Percentiles rank a stretch among this genome's conserved stretches.
Evolutionary conservation across 768 basidiomycete species (phyloP).

Genomic region (Russula sp.): DNA sequence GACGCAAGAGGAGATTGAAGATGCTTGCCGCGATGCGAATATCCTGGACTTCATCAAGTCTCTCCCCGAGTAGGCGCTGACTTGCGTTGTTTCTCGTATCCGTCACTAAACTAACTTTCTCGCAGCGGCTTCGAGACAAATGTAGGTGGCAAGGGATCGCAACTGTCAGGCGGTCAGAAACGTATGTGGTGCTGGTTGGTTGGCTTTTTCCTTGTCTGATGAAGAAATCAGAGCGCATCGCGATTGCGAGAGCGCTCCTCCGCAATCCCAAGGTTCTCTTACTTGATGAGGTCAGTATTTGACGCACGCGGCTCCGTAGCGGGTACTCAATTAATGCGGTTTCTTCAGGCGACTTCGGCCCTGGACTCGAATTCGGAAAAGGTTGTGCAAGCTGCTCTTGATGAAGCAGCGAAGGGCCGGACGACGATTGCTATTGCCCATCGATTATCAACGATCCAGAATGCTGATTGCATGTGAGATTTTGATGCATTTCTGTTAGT

Average conservation of each 20-base stretch:
- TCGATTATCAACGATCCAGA: constrained; percentile 65
- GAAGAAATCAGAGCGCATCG: constrained; percentile 38
- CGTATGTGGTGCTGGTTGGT: constrained; percentile 38
- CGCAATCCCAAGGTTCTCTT: constrained; percentile 31
- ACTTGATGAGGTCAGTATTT: constrained; percentile 25
- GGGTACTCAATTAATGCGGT: not conserved
- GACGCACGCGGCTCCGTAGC: not conserved
- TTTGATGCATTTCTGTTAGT: not conserved
- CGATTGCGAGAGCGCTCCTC: constrained; percentile 30
- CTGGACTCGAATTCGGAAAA: constrained; percentile 55
- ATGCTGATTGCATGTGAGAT: constrained; percentile 29
- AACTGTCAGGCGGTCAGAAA: constrained; percentile 86
- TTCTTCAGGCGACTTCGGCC: constrained; percentile 39
- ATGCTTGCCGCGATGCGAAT: constrained; percentile 81
- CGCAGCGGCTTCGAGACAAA: constrained; percentile 83
- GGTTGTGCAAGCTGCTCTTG: constrained; percentile 91
- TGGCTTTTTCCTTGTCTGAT: not conserved
- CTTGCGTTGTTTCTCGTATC: not conserved
- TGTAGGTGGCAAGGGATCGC: constrained; percentile 87
- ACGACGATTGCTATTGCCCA: constrained; percentile 96
- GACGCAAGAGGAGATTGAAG: constrained; percentile 79
- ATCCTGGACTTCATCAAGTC: constrained; percentile 81
- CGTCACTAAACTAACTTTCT: constrained; percentile 11
- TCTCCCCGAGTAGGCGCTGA: constrained; percentile 58
- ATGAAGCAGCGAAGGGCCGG: constrained; percentile 85